Conservation (phyloP, 257 asterid species). For the Nicotiana otophora region DNA sequence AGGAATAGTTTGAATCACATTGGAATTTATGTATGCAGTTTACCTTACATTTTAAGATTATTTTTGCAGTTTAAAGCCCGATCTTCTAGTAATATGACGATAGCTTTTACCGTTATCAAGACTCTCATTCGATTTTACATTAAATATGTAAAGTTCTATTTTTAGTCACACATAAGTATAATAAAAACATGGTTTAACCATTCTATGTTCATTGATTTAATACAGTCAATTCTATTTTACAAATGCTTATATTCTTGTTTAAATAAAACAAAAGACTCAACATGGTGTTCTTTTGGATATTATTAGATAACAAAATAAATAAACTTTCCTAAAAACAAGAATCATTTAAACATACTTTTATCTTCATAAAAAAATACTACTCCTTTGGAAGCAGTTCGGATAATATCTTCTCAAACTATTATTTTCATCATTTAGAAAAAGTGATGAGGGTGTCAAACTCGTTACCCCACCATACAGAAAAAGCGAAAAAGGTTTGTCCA, state of each 20-base stretch:
- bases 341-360: neutral
- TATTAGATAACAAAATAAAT: neutral
- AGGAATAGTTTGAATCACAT: too few relatives aligned
- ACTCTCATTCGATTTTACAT: too few relatives aligned
- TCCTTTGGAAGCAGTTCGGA: neutral
- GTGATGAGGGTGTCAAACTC: neutral
- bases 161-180: neutral
- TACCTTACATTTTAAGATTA: too few relatives aligned
- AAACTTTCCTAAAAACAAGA: neutral
- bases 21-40: rapidly evolving
- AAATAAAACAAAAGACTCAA: too few relatives aligned
- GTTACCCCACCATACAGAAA: neutral
- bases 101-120: too few relatives aligned
- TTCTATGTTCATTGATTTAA: too few relatives aligned
- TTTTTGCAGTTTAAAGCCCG: too few relatives aligned
- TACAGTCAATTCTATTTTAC: too few relatives aligned
- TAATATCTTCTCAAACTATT: neutral
- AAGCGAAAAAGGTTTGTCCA: conserved; percentile 16
- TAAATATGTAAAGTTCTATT: neutral
- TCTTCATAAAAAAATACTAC: neutral
- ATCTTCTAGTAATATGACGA: too few relatives aligned
- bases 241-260: too few relatives aligned
- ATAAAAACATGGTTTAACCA: neutral
- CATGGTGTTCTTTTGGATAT: neutral
- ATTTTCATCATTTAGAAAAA: neutral